Evolutionary conservation across 305 asterid genomes (phyloP).

Genomic region (Fraxinus greggii): DNA sequence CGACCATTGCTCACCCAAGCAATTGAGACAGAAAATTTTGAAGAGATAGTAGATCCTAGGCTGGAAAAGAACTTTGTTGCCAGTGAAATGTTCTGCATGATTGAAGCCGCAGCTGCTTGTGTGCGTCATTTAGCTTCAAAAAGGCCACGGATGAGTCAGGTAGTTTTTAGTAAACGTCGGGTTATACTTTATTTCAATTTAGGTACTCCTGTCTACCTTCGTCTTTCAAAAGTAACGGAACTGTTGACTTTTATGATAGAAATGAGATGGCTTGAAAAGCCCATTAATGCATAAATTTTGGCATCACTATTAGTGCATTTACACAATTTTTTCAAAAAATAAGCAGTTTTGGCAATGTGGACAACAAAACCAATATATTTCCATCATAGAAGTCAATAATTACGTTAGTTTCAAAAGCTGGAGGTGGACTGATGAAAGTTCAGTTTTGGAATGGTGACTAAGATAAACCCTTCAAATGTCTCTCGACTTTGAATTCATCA

Average conservation of each 20-base stretch:
- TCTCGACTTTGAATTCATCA: neutral
- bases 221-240: neutral
- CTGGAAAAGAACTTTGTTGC: conserved; percentile 49
- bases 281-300: neutral
- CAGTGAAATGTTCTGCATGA: conserved; percentile 76
- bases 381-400: neutral
- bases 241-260: neutral
- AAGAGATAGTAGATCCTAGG: conserved; percentile 56
- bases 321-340: neutral
- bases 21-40: conserved; percentile 64
- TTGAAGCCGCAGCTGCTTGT: conserved; percentile 90
- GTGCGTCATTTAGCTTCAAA: conserved; percentile 76
- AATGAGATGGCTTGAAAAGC: neutral
- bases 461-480: neutral
- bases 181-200: neutral
- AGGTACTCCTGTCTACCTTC: neutral
- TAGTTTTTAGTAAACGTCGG: conserved; percentile 11
- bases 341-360: neutral
- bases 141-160: conserved; percentile 84
- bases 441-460: neutral
- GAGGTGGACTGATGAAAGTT: neutral
- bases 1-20: conserved; percentile 74
- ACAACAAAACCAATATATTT: neutral
- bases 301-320: neutral
- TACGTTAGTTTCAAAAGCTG: neutral